Evolutionary conservation across 2,329 filamentous ascomycete species (phyloP), one percentile per base, ranked within the genome.

Genomic region (Colletotrichum sp.): DNA sequence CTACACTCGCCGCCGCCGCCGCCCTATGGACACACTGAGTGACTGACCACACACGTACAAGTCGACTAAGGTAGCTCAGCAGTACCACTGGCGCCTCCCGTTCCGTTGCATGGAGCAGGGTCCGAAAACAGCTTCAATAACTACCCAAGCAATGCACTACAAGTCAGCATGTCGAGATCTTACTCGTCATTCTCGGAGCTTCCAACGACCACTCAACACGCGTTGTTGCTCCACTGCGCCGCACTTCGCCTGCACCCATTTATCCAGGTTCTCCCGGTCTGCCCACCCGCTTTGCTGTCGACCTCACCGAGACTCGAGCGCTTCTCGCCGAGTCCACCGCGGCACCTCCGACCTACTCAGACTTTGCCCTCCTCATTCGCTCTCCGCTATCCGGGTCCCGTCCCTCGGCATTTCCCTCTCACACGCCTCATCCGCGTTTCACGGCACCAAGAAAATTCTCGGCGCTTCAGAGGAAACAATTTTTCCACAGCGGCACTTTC

Each of bases 361-460:
- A 52, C 43, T 52, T 12, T 61, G 55, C 15, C 15, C 24, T 63
- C 68, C 30, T 28, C 38, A 52, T 61, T 72, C 48, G 48, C 61
- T 34, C 69, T 64, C 69, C 73, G 73, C 71, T 38, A 32, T 58
- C 69, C 61, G 72, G 32, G 36, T n/a, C 69, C 52, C 55, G 63
- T 67, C 21, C 21, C 55, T 67, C 73, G 69, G 38, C 38, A 67
- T 34, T 43, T 55, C 24, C 30, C 34, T 64, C 36, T 10, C 43
- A 28, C 43, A 21, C 71, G 38, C 71, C 68, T 61, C 68, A 63
- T 38, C 21, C 52, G 63, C 61, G 38, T 34, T 67, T 75, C 30
- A 73, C 63, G 26, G 57, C 43, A 63, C 24, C 18, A 18, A 36
- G 13, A 66, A 43, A 58, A 30, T 52, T 63, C 36, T 67, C 58